phyloP scores from a whole-genome alignment of 2,329 filamentous ascomycete species.

The Keithomyces neogunnii region DNA sequence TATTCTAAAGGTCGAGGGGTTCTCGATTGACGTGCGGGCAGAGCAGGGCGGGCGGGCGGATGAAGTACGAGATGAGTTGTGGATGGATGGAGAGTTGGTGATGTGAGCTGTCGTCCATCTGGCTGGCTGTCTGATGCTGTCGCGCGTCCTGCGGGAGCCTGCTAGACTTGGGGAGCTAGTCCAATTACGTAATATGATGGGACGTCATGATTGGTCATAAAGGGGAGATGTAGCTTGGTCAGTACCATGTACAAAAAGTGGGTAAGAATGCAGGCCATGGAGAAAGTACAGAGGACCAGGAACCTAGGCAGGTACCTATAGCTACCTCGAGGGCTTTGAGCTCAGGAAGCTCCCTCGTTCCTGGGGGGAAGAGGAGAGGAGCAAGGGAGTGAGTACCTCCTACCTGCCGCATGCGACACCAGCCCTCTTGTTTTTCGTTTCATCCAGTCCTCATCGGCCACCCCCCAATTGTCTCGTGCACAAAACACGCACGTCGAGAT shows the following conservation, averaged over 20 bases:
- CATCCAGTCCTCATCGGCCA: neutral
- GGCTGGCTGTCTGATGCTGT: slow-evolving; percentile 10
- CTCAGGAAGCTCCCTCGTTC: neutral
- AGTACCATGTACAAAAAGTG: neutral
- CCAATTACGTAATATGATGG: slow-evolving; percentile 20
- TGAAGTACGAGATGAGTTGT: neutral
- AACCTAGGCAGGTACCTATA: neutral
- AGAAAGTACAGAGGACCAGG: neutral
- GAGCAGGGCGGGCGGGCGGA: neutral
- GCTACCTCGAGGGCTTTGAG: neutral
- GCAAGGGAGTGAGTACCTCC: neutral
- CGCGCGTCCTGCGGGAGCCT: slow-evolving; percentile 30
- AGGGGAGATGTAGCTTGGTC: neutral
- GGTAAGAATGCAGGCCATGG: accelerated
- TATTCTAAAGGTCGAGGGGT: neutral
- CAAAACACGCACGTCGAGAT: neutral
- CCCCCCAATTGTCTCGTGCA: neutral
- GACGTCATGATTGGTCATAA: slow-evolving; percentile 20
- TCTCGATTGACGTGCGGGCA: neutral
- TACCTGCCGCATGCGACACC: slow-evolving; percentile 3
- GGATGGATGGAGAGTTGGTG: slow-evolving; percentile 10
- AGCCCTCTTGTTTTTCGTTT: slow-evolving; percentile 10
- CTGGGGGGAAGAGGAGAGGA: neutral
- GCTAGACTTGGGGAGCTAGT: slow-evolving; percentile 7
- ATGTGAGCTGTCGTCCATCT: slow-evolving; percentile 5